A percentile compares a stretch with the other conserved stretches of the same genome.
Evolutionary conservation across 371 early-diverging fungal species (phyloP).

Genomic region (Lichtheimia ramosa): DNA sequence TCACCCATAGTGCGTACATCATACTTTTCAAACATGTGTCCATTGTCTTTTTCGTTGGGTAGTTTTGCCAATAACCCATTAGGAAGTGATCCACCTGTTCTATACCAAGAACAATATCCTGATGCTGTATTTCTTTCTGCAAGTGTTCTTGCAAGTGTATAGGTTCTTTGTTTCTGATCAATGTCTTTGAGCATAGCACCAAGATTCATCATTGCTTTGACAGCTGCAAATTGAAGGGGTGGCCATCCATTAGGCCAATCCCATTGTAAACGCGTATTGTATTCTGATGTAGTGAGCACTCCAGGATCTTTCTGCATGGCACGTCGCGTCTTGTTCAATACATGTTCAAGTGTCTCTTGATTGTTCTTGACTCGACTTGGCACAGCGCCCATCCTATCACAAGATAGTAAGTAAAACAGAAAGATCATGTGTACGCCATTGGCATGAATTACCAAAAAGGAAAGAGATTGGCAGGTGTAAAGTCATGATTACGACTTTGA

Average conservation of each 20-base stretch:
- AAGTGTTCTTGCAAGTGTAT: slow-evolving; percentile 39
- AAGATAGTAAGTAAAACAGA: not conserved
- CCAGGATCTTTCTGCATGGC: slow-evolving; percentile 48
- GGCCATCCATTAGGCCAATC: slow-evolving; percentile 89
- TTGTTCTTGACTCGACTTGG: slow-evolving; percentile 28
- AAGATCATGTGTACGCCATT: not conserved
- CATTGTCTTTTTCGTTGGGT: slow-evolving; percentile 25
- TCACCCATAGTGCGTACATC: slow-evolving; percentile 58
- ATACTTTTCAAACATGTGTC: slow-evolving; percentile 86
- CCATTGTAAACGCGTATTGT: slow-evolving; percentile 79
- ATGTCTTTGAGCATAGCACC: slow-evolving; percentile 14
- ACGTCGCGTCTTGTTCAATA: slow-evolving; percentile 34
- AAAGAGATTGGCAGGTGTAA: slow-evolving; percentile 43
- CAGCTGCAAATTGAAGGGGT: slow-evolving; percentile 56
- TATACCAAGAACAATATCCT: slow-evolving; percentile 73
- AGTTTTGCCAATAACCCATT: slow-evolving; percentile 31
- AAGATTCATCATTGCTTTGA: slow-evolving; percentile 49
- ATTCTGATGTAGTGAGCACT: slow-evolving; percentile 66
- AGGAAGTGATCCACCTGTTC: slow-evolving; percentile 62
- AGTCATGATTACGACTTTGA: slow-evolving; percentile 26
- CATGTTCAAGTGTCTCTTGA: slow-evolving; percentile 13
- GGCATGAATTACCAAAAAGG: slow-evolving; percentile 45
- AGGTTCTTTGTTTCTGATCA: not conserved
- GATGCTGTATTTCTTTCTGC: slow-evolving; percentile 66
- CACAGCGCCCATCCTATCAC: slow-evolving; percentile 37